These are phyloP conservation scores for Hypoxylon crocopeplum DNA, from an alignment of 495 filamentous ascomycete genomes.

Conservation along the genomic window DNA sequence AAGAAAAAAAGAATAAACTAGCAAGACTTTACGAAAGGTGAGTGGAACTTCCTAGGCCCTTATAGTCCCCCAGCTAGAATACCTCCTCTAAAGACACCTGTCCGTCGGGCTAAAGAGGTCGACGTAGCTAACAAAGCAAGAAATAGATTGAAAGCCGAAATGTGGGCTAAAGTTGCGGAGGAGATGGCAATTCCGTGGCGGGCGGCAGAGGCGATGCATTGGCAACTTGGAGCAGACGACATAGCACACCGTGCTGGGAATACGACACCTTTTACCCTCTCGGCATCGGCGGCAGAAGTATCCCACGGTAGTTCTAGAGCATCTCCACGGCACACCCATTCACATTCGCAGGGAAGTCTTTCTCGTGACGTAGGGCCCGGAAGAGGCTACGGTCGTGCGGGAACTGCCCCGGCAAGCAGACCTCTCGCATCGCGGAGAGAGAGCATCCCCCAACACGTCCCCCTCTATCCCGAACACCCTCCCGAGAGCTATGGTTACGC, in stretches of 20 bases:
- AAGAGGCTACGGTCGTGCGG: conserved; percentile 46
- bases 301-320: conserved; percentile 51
- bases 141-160: conserved; percentile 89
- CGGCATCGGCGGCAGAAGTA: conserved; percentile 64
- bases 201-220: conserved; percentile 96
- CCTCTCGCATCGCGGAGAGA: conserved; percentile 53
- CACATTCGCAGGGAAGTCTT: conserved; percentile 56
- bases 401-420: conserved; percentile 21
- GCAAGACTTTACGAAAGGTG: conserved; percentile 96
- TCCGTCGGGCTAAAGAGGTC: not conserved
- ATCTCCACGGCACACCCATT: conserved; percentile 50
- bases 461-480: conserved; percentile 41
- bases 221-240: conserved; percentile 91
- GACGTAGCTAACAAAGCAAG: conserved; percentile 35
- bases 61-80: not conserved
- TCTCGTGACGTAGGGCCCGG: conserved; percentile 45
- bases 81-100: not conserved
- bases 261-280: conserved; percentile 79
- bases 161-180: conserved; percentile 93
- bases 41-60: conserved; percentile 26
- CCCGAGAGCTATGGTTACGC: conserved; percentile 43
- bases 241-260: conserved; percentile 91
- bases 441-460: conserved; percentile 48
- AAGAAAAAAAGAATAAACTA: conserved; percentile 96
- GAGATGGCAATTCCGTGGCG: conserved; percentile 98